These are phyloP conservation scores for Zygosaccharomyces lentus DNA, from an alignment of 805 yeast species.

Conservation along the genomic window DNA sequence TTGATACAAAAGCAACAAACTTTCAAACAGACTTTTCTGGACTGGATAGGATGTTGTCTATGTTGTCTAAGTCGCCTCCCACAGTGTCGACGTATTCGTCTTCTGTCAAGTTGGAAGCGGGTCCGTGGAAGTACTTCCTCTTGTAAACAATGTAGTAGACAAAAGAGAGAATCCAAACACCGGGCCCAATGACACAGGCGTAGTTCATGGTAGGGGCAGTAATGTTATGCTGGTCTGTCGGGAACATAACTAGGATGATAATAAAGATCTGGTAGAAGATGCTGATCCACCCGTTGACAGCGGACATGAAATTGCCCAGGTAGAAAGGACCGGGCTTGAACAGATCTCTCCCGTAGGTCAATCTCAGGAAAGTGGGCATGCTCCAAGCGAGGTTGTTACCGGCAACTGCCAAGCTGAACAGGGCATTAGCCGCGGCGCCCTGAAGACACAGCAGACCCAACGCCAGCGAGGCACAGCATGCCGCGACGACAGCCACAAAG, in stretches of 20 bases:
- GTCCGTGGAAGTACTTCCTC: conserved; percentile 55
- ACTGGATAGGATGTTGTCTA: conserved; percentile 23
- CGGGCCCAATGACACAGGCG: conserved; percentile 60
- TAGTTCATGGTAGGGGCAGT: conserved; percentile 59
- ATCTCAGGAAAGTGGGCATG: conserved; percentile 37
- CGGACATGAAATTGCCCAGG: conserved; percentile 48
- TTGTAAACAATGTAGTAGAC: conserved; percentile 51
- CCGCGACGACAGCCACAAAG: conserved; percentile 51
- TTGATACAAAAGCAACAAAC: not conserved
- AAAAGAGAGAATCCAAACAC: conserved; percentile 53
- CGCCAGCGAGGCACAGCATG: conserved; percentile 36
- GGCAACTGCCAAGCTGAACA: conserved; percentile 42
- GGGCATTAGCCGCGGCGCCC: conserved; percentile 41
- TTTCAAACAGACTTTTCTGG: conserved; percentile 5
- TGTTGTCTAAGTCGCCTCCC: conserved; percentile 24
- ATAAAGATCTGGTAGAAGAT: conserved; percentile 48
- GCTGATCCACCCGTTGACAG: conserved; percentile 45
- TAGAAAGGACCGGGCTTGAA: conserved; percentile 66
- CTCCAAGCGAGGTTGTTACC: conserved; percentile 43
- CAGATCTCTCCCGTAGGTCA: conserved; percentile 44
- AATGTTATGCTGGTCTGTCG: conserved; percentile 38
- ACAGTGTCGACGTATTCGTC: conserved; percentile 30
- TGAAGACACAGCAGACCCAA: conserved; percentile 42
- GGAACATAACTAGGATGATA: conserved; percentile 59
- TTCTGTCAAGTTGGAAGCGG: conserved; percentile 37